Base-by-base conservation (phyloP, 805 yeast genomes). In the Jamesozyma gamospora region DNA sequence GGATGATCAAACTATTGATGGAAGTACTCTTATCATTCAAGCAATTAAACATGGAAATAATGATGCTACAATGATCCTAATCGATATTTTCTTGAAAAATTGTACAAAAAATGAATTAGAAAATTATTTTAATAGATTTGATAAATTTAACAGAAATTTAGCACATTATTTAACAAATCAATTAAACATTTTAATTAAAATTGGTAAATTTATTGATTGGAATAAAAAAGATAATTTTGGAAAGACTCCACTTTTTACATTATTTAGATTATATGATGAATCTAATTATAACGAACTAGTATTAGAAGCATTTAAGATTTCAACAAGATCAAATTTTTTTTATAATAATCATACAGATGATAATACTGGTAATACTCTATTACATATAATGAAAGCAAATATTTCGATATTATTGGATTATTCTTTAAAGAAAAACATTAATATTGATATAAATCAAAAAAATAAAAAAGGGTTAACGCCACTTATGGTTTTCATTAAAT, bases 221-320 rank as follows among this genome's bases (percentile, higher is more conserved):
- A 67, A 65, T 6, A 55, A 60, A 12, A 71, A 70, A 37, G 96
- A 88, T 53, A 45, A 51, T 11, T 75, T 72, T 43, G 75, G 79
- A 0, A 84, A 82, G 49, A 84, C 96, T 0, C 94, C 96, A n/a
- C 62, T 90, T 9, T 75, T 82, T 58, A 71, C 85, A 2, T 60
- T 84, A 3, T 77, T 85, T 46, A 63, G 95, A 40, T 76, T 87
- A 46, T 88, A 88, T 58, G 96, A 87, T 55, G 87, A 82, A 47
- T 63, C 73, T 0, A 59, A 75, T 27, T 88, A 87, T 56, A 54
- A 65, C 2, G 52, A 52, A 3, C 52, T 84, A 49, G 60, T 84
- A 4, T 36, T 47, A 14, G 58, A 53, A 11, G 74, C 77, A 0
- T 68, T 81, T 39, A 45, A 53, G 1, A 61, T 68, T 13, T 75